Evolutionary conservation across 1,284 basidiomycete species (phyloP).

Genomic region (Wolfiporia cocos): DNA sequence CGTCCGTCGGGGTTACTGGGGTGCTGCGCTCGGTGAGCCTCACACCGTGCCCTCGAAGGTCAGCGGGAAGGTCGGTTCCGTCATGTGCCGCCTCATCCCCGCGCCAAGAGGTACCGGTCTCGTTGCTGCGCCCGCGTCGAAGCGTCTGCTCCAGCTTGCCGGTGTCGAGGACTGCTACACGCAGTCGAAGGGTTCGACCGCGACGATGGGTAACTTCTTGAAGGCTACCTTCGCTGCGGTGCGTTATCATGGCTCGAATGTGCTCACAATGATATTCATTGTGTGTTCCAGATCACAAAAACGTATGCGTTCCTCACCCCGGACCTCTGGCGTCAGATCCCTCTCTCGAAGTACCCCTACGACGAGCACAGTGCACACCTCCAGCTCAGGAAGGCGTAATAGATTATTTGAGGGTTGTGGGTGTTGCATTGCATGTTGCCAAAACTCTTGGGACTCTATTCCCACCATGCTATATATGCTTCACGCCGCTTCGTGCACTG

Average conservation of each 20-base stretch:
- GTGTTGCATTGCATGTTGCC: neutral
- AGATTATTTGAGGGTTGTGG: constrained; percentile 24
- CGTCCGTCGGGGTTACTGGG: constrained; percentile 99
- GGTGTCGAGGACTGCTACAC: constrained; percentile 97
- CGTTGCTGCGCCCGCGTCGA: constrained; percentile 96
- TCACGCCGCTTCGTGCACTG: neutral
- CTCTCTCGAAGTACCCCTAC: constrained; percentile 84
- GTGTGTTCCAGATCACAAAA: constrained; percentile 75
- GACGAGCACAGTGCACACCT: constrained; percentile 93
- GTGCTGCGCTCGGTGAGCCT: constrained; percentile 95
- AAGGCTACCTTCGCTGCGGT: constrained; percentile 97
- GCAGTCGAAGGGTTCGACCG: constrained; percentile 96
- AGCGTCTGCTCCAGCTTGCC: constrained; percentile 95
- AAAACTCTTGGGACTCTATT: neutral
- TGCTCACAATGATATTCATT: too few species aligned
- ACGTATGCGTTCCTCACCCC: constrained; percentile 98
- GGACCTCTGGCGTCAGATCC: constrained; percentile 96
- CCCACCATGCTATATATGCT: neutral
- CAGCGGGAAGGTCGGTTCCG: constrained; percentile 97
- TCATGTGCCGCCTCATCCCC: constrained; percentile 99
- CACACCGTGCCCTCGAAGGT: constrained; percentile 99
- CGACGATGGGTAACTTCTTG: constrained; percentile 99
- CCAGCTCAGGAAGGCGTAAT: constrained; percentile 85
- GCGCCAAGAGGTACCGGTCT: constrained; percentile 99
- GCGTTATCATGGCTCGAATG: constrained; percentile 28